phyloP scores from a whole-genome alignment of 139 green algal species.

The Micractinium sp. region DNA sequence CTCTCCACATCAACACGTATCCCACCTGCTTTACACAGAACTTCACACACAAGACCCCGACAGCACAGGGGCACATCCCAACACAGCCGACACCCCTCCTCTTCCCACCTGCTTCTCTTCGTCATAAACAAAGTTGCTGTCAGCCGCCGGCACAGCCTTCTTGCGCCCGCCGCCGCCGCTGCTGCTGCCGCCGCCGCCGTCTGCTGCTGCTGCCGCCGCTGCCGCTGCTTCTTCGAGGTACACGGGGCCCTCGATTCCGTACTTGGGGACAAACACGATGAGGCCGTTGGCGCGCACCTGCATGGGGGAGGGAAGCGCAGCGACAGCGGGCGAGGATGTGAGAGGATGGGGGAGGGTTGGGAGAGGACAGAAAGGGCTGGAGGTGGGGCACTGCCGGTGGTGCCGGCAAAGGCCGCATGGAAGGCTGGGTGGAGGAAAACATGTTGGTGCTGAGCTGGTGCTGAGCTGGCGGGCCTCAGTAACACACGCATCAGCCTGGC shows the following conservation, averaged over 20 bases:
- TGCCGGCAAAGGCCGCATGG: background rate
- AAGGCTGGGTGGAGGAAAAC: too few species aligned
- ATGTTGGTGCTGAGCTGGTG: background rate
- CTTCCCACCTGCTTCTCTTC: conserved; percentile 36
- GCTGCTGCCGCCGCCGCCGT: background rate
- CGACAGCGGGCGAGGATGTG: background rate
- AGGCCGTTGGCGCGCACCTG: conserved; percentile 90
- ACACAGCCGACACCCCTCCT: background rate
- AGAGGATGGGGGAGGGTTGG: background rate
- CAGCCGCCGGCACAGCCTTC: background rate
- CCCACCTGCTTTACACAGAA: too few species aligned
- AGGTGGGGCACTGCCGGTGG: background rate
- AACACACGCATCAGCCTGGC: too few species aligned
- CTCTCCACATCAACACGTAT: too few species aligned
- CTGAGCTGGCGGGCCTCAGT: too few species aligned
- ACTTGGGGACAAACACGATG: conserved; percentile 97
- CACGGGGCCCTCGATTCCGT: conserved; percentile 95
- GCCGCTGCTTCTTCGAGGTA: conserved; percentile 49
- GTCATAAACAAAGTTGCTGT: conserved; percentile 42
- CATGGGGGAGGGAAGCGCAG: background rate
- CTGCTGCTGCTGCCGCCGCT: background rate
- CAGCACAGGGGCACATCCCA: background rate
- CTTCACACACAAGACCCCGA: too few species aligned
- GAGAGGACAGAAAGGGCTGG: background rate
- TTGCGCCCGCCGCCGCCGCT: background rate